Conservation (phyloP, 2,329 filamentous ascomycete species). For the Grosmannia penicillata region DNA sequence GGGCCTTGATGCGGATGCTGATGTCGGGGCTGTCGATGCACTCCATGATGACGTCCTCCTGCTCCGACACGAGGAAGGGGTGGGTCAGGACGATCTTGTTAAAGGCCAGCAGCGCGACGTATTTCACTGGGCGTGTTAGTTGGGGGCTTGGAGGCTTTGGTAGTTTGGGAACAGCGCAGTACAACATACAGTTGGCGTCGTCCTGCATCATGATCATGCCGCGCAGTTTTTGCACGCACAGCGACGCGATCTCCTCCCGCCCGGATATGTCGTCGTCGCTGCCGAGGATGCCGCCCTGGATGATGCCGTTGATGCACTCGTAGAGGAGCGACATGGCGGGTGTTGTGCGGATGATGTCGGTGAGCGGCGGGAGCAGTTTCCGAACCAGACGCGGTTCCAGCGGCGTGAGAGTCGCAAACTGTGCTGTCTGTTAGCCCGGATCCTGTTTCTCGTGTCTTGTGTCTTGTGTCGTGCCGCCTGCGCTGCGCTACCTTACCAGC, state of each 20-base stretch:
- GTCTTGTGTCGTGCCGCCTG: background rate
- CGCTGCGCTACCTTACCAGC: conserved; percentile 36
- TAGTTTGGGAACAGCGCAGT: background rate
- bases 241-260: conserved; percentile 76
- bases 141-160: too few species aligned
- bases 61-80: conserved; percentile 73
- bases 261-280: conserved; percentile 61
- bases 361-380: conserved; percentile 81
- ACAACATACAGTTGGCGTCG: conserved; percentile 68
- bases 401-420: conserved; percentile 91
- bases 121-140: conserved; percentile 59
- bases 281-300: conserved; percentile 86
- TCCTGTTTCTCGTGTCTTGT: background rate
- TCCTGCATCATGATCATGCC: conserved; percentile 90
- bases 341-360: conserved; percentile 85
- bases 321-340: conserved; percentile 96
- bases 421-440: background rate
- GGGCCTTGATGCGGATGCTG: conserved; percentile 81
- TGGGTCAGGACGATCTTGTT: conserved; percentile 88
- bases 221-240: conserved; percentile 85
- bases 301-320: conserved; percentile 96
- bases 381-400: conserved; percentile 81
- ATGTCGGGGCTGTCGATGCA: conserved; percentile 95
- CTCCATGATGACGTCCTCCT: conserved; percentile 91
- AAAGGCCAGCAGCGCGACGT: conserved; percentile 87